Evolutionary conservation across 441 rosid genomes (phyloP), one percentile per base, ranked within the genome.

Genomic region (Erysimum pusillum): DNA sequence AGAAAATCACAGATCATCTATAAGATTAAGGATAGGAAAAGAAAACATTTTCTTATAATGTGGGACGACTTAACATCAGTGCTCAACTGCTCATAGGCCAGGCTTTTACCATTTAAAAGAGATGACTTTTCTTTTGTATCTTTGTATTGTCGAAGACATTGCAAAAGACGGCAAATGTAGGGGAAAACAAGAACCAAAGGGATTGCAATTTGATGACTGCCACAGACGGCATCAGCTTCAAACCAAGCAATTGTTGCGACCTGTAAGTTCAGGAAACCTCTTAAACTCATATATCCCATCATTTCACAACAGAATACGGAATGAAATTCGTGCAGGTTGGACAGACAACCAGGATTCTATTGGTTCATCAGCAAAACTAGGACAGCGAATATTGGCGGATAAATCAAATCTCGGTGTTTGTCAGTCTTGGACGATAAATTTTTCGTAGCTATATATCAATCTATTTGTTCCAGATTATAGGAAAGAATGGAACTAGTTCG

Each of bases 181-280:
- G 93, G 95, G 78, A 87, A 83, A 41, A 88, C 95, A 56, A 90
- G 89, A 81, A 90, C 95, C 53, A 90, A 76, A 18, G 95, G 93
- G 73, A 88, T 90, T 67, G 85, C 90, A 67, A 82, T 84, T 35
- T 90, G 86, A 84, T 90, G 93, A 85, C 93, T 88, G 62, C 95
- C 93, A 38, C 95, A 90, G 64, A 90, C 86, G 41, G 95, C 90
- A 57, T 88, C 92, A 63, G 95, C 92, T 76, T 90, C 95, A 80
- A 88, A 90, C 95, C 92, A 90, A 32, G 95, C 95, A 74, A 90
- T 87, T 69, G 92, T 90, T 56, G 95, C 95, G 0, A 88, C 92
- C 95, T 90, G 80, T 72, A 77, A 51, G 45, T 64, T 46, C 75
- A 70, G 41, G 42, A 58, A 76, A 79, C 76, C 41, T 63, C 58